Conservation (phyloP, 2,329 filamentous ascomycete species). For the Penicillium sp. region DNA sequence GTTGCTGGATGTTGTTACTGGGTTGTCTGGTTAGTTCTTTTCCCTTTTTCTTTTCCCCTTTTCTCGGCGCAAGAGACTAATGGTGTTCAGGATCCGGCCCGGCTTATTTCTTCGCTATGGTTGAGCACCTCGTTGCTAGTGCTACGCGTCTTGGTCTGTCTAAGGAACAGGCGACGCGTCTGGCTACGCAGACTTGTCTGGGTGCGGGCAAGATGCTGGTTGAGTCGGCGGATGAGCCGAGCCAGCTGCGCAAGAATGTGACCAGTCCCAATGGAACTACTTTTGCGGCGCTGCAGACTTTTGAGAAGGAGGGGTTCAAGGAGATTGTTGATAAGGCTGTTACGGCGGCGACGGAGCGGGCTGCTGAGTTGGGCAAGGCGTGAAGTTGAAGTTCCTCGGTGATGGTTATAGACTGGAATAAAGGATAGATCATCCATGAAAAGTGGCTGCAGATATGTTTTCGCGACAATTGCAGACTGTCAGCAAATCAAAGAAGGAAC, state of each 20-base stretch:
- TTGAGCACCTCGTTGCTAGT: slow-evolving; percentile 32
- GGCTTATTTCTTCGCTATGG: slow-evolving; percentile 37
- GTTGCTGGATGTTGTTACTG: slow-evolving; percentile 35
- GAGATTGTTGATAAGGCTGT: slow-evolving; percentile 33
- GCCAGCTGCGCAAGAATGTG: slow-evolving; percentile 34
- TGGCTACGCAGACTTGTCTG: slow-evolving; percentile 34
- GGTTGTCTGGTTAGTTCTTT: slow-evolving; percentile 26
- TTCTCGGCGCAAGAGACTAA: background rate
- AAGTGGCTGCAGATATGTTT: too few species aligned
- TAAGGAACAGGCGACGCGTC: slow-evolving; percentile 31
- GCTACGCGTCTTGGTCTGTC: slow-evolving; percentile 30
- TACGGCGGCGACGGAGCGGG: slow-evolving; percentile 27
- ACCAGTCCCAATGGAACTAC: slow-evolving; percentile 36
- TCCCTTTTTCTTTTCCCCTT: background rate
- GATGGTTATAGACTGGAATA: background rate
- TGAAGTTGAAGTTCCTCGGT: background rate
- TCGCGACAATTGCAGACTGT: too few species aligned
- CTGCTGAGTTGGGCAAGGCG: slow-evolving; percentile 28
- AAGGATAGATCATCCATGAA: background rate
- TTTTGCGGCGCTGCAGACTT: slow-evolving; percentile 30
- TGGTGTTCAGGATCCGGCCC: slow-evolving; percentile 28
- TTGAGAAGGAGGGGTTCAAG: slow-evolving; percentile 27
- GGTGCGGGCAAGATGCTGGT: slow-evolving; percentile 35
- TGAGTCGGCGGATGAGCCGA: slow-evolving; percentile 27
- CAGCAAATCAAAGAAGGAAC: too few species aligned